Evolutionary conservation across 345 rosid genomes (phyloP).

Genomic region (Gossypium arboreum): DNA sequence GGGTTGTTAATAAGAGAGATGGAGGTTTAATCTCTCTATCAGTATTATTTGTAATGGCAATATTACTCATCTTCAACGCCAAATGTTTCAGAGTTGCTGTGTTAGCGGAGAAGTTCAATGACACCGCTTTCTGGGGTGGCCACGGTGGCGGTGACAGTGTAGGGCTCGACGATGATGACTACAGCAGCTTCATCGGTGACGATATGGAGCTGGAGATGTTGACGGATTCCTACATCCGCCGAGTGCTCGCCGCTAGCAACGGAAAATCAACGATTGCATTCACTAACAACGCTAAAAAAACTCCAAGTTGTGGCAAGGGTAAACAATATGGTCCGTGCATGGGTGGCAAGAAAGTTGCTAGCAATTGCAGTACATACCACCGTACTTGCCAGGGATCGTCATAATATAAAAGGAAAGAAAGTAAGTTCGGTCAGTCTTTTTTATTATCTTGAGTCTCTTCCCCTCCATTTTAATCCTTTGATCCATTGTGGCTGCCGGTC

Average conservation of each 20-base stretch:
- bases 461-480: not conserved
- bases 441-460: not conserved
- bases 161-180: not conserved
- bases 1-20: not conserved
- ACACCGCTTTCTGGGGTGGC: not conserved
- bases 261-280: not conserved
- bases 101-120: not conserved
- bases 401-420: not conserved
- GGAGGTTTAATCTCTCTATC: not conserved
- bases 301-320: not conserved
- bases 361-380: not conserved
- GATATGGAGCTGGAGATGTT: conserved; percentile 4
- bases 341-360: not conserved
- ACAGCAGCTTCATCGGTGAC: not conserved
- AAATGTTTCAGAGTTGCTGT: not conserved
- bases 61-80: not conserved
- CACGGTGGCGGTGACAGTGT: not conserved
- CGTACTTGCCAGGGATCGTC: not conserved
- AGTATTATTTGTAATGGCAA: not conserved
- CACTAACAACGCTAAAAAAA: not conserved
- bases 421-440: not conserved
- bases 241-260: not conserved
- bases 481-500: too few species aligned
- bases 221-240: conserved; percentile 5
- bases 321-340: not conserved